phyloP scores from a whole-genome alignment of 1,284 basidiomycete species.

The Cryptococcus deneoformans region DNA sequence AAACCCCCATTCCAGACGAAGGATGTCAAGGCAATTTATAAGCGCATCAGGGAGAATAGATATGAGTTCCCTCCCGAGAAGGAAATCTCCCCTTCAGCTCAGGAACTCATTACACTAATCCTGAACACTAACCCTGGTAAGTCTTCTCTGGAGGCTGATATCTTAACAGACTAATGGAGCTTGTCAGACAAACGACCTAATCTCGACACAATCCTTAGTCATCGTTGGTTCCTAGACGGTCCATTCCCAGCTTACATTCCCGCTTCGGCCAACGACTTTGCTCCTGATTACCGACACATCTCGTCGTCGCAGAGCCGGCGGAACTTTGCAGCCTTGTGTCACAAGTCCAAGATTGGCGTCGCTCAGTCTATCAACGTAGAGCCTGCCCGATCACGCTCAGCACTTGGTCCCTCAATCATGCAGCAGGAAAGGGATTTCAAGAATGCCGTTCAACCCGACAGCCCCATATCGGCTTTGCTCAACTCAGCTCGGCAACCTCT shows the following conservation, averaged over 20 bases:
- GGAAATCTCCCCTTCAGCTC: slow-evolving; percentile 66
- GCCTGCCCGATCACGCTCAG: slow-evolving; percentile 18
- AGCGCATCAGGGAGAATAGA: slow-evolving; percentile 90
- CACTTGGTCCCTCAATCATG: slow-evolving; percentile 55
- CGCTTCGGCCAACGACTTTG: slow-evolving; percentile 65
- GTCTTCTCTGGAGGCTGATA: slow-evolving; percentile 6
- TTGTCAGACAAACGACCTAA: slow-evolving; percentile 64
- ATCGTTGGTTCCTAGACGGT: slow-evolving; percentile 80
- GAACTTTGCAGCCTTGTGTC: slow-evolving; percentile 59
- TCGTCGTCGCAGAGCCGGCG: slow-evolving; percentile 60
- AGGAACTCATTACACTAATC: slow-evolving; percentile 78
- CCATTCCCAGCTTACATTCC: slow-evolving; percentile 80
- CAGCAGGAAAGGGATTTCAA: slow-evolving; percentile 96
- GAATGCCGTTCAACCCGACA: slow-evolving; percentile 90
- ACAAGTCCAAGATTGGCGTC: slow-evolving; percentile 36
- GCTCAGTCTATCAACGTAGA: slow-evolving; percentile 29
- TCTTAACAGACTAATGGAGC: background rate
- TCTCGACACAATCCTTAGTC: slow-evolving; percentile 78
- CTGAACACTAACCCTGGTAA: slow-evolving; percentile 72
- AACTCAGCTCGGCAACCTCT: slow-evolving; percentile 81
- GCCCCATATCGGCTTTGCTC: slow-evolving; percentile 88
- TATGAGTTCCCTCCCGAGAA: slow-evolving; percentile 88
- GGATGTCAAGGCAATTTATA: slow-evolving; percentile 92
- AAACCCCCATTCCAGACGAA: slow-evolving; percentile 97
- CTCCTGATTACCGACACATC: slow-evolving; percentile 72